Evolutionary conservation across 305 asterid species (phyloP), one percentile per base, ranked within the genome.

Genomic region (Plantago lanceolata): DNA sequence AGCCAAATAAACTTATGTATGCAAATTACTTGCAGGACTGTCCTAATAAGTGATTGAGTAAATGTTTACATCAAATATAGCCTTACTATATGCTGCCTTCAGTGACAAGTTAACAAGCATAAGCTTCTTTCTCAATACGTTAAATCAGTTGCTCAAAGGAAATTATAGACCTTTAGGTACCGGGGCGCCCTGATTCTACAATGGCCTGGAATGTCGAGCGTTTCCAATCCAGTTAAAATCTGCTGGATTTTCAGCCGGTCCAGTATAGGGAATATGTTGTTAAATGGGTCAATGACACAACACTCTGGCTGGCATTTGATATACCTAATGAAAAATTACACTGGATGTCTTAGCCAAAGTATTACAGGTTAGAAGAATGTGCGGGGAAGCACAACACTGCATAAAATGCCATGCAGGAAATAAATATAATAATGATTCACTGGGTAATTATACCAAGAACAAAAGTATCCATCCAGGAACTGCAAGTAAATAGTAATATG

Each of bases 171-270:
- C 99, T 93, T 87, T 73, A 84, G 74, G 79, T 85, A 89, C 79
- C 73, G 80, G 62, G 97, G 90, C 28, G 90, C 92, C 79, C 99
- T 85, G 80, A 89, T 83, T 82, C 71, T 87, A 68, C 73, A 59
- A 72, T 28, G 78, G 63, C 94, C 81, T 72, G 71, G 73, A 43
- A 35, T 44, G 76, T 77, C 71, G 68, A 85, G 72, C 59, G 67
- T 61, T 72, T 81, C 95, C 84, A 93, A 73, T 66, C 90, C 89
- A 70, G 71, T 67, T 43, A 90, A 79, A 65, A 87, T 86, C 82
- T 87, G 82, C 72, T 87, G 97, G 73, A 93, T 89, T 78, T 72
- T 84, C 78, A 85, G 76, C 67, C 99, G 90, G 74, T 93, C 96
- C 66, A 93, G 55, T 68, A 89, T 82, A 52, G 97, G 92, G 69